phyloP scores from a whole-genome alignment of 2,329 filamentous ascomycete genomes.

The Lachnellula suecica region DNA sequence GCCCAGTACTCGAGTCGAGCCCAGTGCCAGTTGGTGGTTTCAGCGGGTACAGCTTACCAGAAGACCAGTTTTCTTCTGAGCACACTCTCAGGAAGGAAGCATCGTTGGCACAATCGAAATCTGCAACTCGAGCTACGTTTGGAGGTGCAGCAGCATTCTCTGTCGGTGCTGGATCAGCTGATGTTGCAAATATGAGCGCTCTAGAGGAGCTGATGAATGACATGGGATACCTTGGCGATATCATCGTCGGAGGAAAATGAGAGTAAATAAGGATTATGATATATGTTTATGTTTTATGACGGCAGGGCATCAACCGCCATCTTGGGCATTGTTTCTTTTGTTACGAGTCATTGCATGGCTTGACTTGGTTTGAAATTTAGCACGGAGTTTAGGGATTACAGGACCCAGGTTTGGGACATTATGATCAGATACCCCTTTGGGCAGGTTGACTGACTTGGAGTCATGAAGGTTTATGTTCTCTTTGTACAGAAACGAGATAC shows the following conservation, averaged over 20 bases:
- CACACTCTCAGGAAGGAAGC: slow-evolving; percentile 17
- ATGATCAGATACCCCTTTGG: not conserved
- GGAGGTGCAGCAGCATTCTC: slow-evolving; percentile 25
- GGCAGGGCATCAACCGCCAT: slow-evolving; percentile 1
- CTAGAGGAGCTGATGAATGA: slow-evolving; percentile 50
- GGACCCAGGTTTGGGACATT: not conserved
- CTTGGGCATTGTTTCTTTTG: not conserved
- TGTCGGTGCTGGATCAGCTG: slow-evolving; percentile 14
- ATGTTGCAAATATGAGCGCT: slow-evolving; percentile 28
- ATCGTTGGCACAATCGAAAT: slow-evolving; percentile 4
- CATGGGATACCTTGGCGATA: slow-evolving; percentile 48
- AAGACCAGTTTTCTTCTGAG: slow-evolving; percentile 19
- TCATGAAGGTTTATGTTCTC: not conserved
- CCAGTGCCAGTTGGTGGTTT: slow-evolving; percentile 15
- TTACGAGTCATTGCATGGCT: not conserved
- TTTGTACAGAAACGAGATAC: not conserved
- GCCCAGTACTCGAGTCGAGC: slow-evolving; percentile 13
- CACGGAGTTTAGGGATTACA: slow-evolving; percentile 13
- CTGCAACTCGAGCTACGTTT: slow-evolving; percentile 10
- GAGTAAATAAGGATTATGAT: not conserved
- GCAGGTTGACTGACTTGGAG: not conserved
- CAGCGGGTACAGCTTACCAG: slow-evolving; percentile 24
- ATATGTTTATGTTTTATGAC: not conserved
- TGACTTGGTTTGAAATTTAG: slow-evolving; percentile 10
- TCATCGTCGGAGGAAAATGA: slow-evolving; percentile 35